Conservation (phyloP, 192 early-diverging fungal genomes). For the Podila minutissima region DNA sequence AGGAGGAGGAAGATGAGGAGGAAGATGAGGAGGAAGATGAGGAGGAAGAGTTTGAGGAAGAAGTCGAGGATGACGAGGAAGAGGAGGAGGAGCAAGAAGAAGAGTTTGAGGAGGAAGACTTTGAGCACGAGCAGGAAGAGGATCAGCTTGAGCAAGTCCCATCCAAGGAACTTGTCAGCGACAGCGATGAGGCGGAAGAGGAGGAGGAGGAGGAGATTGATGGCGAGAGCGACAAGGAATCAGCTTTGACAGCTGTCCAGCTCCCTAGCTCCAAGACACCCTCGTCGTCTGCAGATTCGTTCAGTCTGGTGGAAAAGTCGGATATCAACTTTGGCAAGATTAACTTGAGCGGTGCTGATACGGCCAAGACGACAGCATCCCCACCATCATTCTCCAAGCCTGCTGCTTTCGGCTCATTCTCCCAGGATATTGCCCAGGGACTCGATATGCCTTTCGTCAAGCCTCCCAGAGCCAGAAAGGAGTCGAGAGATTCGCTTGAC, state of each 20-base stretch:
- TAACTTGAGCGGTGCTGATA: constrained; percentile 2
- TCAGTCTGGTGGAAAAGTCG: constrained; percentile 32
- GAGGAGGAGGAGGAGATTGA: background rate
- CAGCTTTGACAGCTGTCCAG: constrained; percentile 36
- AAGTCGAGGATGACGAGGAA: background rate
- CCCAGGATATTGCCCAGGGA: constrained; percentile 8
- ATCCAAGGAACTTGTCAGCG: background rate
- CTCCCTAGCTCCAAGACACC: background rate
- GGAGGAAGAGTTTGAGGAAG: background rate
- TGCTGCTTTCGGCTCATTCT: constrained; percentile 7
- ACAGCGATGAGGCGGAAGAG: constrained; percentile 1
- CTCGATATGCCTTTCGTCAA: constrained; percentile 39
- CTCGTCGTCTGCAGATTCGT: constrained; percentile 6
- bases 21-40: constrained; percentile 5
- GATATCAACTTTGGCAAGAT: constrained; percentile 17
- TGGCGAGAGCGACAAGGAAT: constrained; percentile 47
- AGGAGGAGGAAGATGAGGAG: background rate
- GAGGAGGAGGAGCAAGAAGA: background rate
- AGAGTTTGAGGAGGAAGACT: constrained; percentile 8
- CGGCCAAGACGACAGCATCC: background rate
- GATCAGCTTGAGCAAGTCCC: background rate
- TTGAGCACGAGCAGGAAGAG: constrained; percentile 1
- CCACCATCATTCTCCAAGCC: background rate
- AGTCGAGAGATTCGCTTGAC: constrained; percentile 35
- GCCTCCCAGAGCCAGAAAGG: constrained; percentile 22